Conservation (phyloP, 1,284 basidiomycete genomes). For the Sanguinoderma infundibulare region DNA sequence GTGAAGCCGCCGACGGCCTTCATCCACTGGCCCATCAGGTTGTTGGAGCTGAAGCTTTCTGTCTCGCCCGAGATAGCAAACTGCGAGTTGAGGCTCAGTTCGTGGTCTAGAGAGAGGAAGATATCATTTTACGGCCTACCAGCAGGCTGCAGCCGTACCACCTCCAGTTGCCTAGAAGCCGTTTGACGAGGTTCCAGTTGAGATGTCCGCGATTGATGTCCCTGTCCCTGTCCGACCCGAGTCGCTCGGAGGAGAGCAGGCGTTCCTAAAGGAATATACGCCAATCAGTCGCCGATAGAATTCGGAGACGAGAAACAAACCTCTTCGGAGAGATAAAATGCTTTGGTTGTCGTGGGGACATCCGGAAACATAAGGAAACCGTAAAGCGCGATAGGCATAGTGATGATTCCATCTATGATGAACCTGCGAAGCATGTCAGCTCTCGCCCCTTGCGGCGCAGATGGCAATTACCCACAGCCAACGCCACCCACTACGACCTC, state of each 20-base stretch:
- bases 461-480: constrained; percentile 59
- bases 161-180: constrained; percentile 67
- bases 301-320: constrained; percentile 39
- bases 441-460: not conserved
- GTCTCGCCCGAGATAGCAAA: constrained; percentile 71
- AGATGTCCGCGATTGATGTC: constrained; percentile 48
- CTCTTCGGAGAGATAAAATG: constrained; percentile 65
- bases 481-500: constrained; percentile 68
- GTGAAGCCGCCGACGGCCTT: constrained; percentile 64
- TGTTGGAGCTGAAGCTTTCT: constrained; percentile 74
- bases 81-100: constrained; percentile 41
- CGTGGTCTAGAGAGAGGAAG: not conserved
- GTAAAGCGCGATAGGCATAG: constrained; percentile 73
- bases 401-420: constrained; percentile 76
- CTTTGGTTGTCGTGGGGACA: constrained; percentile 65
- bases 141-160: constrained; percentile 71
- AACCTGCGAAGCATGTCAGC: constrained; percentile 46
- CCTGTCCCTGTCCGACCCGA: constrained; percentile 38
- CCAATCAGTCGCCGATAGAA: not conserved
- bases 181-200: constrained; percentile 52
- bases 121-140: constrained; percentile 39
- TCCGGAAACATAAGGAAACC: constrained; percentile 78
- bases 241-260: constrained; percentile 51
- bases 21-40: constrained; percentile 79
- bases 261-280: constrained; percentile 50